Evolutionary conservation across 2,329 filamentous ascomycete genomes (phyloP).

Genomic region (Peltaster fructicola): DNA sequence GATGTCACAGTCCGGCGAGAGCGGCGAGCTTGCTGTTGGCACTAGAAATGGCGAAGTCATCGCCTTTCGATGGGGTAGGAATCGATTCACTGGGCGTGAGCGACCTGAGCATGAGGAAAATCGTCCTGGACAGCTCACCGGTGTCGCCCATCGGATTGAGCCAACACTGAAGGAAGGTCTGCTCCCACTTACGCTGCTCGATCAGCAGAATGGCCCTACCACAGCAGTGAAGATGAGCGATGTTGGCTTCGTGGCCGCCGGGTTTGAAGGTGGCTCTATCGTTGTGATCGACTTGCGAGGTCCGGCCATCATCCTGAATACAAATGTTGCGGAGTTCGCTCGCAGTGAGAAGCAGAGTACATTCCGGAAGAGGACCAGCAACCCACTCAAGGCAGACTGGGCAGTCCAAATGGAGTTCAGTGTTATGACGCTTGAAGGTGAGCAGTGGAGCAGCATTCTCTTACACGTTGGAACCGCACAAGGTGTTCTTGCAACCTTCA

Average conservation of each 20-base stretch:
- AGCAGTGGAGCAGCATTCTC: constrained; percentile 84
- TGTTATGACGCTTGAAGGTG: constrained; percentile 82
- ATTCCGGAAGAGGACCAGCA: constrained; percentile 40
- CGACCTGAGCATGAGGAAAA: constrained; percentile 32
- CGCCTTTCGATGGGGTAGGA: constrained; percentile 75
- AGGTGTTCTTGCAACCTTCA: constrained; percentile 77
- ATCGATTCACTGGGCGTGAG: constrained; percentile 52
- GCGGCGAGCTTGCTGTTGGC: constrained; percentile 72
- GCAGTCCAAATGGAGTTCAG: constrained; percentile 75
- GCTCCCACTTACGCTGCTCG: constrained; percentile 61
- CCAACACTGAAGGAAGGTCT: constrained; percentile 59
- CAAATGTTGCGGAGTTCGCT: constrained; percentile 52
- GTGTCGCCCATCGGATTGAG: constrained; percentile 58
- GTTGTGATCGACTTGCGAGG: constrained; percentile 77
- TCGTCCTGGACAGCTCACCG: constrained; percentile 39
- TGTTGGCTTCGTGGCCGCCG: constrained; percentile 77
- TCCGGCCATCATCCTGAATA: constrained; percentile 64
- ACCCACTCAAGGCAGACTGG: constrained; percentile 45
- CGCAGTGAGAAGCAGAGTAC: constrained; percentile 62
- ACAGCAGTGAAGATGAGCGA: constrained; percentile 72
- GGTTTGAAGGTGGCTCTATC: constrained; percentile 66
- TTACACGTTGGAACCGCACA: constrained; percentile 79
- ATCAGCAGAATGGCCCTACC: constrained; percentile 68
- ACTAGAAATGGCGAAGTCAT: constrained; percentile 68
- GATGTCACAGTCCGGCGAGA: constrained; percentile 65